Evolutionary conservation across 164 flowering plant genomes (phyloP).

Genomic region (Nymphaea colorata): DNA sequence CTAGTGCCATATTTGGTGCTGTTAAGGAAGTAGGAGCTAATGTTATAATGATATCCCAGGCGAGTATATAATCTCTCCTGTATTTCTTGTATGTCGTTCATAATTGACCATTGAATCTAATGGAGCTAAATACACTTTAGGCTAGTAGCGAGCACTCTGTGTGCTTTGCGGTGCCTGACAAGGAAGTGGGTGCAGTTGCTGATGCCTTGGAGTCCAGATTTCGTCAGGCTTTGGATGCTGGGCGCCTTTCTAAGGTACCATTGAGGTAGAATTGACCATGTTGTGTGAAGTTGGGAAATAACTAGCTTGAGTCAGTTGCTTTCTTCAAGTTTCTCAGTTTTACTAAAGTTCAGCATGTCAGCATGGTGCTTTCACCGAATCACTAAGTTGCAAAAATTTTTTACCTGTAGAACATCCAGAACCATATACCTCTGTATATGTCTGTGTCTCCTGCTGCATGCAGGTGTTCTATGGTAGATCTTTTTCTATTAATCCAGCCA

Average conservation of each 20-base stretch:
- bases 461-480: too few species aligned
- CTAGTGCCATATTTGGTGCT: slow-evolving; percentile 80
- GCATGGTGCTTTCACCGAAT: too few species aligned
- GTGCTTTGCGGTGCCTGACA: slow-evolving; percentile 98
- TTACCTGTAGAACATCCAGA: too few species aligned
- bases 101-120: neutral
- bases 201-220: slow-evolving; percentile 75
- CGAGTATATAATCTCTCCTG: slow-evolving; percentile 7
- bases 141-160: slow-evolving; percentile 99
- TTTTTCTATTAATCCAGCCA: too few species aligned
- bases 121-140: slow-evolving; percentile 21
- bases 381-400: too few species aligned
- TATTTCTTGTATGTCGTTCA: slow-evolving; percentile 1
- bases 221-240: slow-evolving; percentile 79
- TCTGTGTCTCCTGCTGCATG: too few species aligned
- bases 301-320: too few species aligned
- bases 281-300: too few species aligned
- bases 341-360: too few species aligned
- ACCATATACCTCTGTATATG: too few species aligned
- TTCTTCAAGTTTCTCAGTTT: too few species aligned
- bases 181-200: slow-evolving; percentile 85
- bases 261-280: neutral
- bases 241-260: slow-evolving; percentile 87
- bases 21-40: slow-evolving; percentile 98
- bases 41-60: slow-evolving; percentile 99